Evolutionary conservation across 306 rosid genomes (phyloP), one percentile per base, ranked within the genome.

Genomic region (Morella rubra): DNA sequence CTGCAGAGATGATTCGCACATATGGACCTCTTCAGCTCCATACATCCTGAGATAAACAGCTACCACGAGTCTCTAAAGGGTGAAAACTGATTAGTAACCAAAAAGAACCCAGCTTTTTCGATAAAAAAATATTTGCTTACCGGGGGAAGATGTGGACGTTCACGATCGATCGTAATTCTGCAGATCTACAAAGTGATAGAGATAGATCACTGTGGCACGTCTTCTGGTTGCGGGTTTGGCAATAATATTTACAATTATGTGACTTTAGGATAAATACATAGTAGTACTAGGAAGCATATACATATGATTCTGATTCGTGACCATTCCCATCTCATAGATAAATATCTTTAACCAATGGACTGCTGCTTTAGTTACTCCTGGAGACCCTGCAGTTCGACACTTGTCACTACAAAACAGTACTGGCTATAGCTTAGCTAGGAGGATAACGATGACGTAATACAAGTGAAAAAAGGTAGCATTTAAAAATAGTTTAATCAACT

Each of bases 101-200:
- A 32, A 13, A 73, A 50, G 73, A 24, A 46, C 55, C 51, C 22
- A 13, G 59, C 27, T 22, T 51, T 69, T 32, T 46, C 32, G 52
- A 22, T 52, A 8, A 19, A 8, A 73, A 73, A 65, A 78, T 75
- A 40, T 67, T 65, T 45, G 47, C 47, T 64, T 44, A 58, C 3
- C 52, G 8, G 13, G 59, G 74, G 52, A 84, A 69, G 72, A 61
- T 73, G 82, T 83, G 86, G 85, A 68, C 53, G 18, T 56, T 76
- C 49, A 67, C 72, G 71, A 74, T 75, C 77, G 10, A 8, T 73
- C n/a, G 37, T 32, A 77, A 61, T 47, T 53, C 19, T 16, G 37
- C 37, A 32, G 3, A 32, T 42, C 46, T 53, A 16, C 50, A 49
- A 20, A 6, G 76, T 53, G 71, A 79, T 49, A 53, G 81, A 73